Evolutionary conservation across 495 filamentous ascomycete species (phyloP), one percentile per base, ranked within the genome.

Genomic region (Halenospora varia): DNA sequence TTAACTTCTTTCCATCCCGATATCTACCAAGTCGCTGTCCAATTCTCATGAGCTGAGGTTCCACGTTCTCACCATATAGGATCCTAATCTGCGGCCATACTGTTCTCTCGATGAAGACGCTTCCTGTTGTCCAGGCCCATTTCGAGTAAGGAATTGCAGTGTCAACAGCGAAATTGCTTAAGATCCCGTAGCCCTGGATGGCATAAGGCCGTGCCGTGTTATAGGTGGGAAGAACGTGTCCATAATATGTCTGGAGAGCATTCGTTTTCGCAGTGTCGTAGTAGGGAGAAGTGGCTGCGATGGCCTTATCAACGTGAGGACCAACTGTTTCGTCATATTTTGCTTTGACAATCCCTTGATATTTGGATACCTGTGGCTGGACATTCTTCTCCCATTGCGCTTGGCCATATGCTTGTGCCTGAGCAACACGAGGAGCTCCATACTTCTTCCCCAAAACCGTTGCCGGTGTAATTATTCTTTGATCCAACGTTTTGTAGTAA

Each of bases 1-100:
- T 76, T 15, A 88, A 58, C 51, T 78, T 82, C 63, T 81, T 84
- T 2, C 80, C 82, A 56, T 90, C 87, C 11, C 80, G 82, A 71
- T 97, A 92, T 56, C 89, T 81, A 4, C 92, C 94, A 15, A 98
- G 80, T 10, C 93, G 81, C 73, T 97, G 88, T 13, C 90, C 85
- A 60, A 99, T 97, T 61, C 90, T 88, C 48, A 94, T 82, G 0
- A 99, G 79, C 68, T 99, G 94, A 10, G 95, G 95, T 72, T 97
- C 92, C 8, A 99, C 93, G 62, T 93, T 94, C 66, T 94, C 83
- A 26, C 86, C 85, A 62, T 96, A 97, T 10, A 96, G 71, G 22
- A 89, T 80, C 24, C 86, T 79, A 6, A 97, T 20, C 62, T 85
- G 84, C 8, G 92, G 92, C 88, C 88, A 94, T 11, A 96, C 64